Conservation (phyloP, 768 basidiomycete genomes). For the Amanita pseudoporphyria region DNA sequence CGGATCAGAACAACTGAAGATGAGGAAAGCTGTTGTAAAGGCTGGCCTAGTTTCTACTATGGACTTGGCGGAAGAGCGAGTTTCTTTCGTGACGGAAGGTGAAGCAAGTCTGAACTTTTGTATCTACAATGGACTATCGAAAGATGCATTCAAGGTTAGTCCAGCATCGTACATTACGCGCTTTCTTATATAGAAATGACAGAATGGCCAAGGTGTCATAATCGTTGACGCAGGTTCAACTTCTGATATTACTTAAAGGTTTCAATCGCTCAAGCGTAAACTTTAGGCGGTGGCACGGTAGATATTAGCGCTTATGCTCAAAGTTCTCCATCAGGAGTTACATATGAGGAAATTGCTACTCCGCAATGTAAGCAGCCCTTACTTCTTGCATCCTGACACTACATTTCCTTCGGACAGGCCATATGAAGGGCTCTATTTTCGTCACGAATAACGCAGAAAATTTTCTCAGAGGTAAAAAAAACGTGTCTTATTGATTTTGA, state of each 20-base stretch:
- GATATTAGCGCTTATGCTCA: constrained; percentile 37
- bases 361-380: constrained; percentile 19
- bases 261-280: no score
- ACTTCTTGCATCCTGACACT: no score
- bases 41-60: constrained; percentile 32
- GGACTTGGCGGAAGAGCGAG: constrained; percentile 23
- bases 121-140: constrained; percentile 26
- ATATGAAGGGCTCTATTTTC: constrained; percentile 31
- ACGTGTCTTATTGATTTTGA: not conserved
- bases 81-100: constrained; percentile 46
- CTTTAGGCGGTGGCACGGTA: constrained; percentile 31
- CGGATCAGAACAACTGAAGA: constrained; percentile 33
- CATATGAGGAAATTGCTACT: constrained; percentile 31
- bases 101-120: constrained; percentile 48
- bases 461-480: constrained; percentile 22
- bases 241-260: no score
- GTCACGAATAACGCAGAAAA: constrained; percentile 25
- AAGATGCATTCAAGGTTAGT: constrained; percentile 20
- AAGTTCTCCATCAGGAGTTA: constrained; percentile 8
- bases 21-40: constrained; percentile 30
- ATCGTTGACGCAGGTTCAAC: constrained; percentile 30
- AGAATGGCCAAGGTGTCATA: constrained; percentile 23
- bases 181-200: not conserved
- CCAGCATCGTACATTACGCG: not conserved
- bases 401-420: constrained; percentile 19